A percentile compares a stretch with the other conserved stretches of the same genome.
phyloP scores from a whole-genome alignment of 306 rosid genomes.

The Ziziphus jujuba region DNA sequence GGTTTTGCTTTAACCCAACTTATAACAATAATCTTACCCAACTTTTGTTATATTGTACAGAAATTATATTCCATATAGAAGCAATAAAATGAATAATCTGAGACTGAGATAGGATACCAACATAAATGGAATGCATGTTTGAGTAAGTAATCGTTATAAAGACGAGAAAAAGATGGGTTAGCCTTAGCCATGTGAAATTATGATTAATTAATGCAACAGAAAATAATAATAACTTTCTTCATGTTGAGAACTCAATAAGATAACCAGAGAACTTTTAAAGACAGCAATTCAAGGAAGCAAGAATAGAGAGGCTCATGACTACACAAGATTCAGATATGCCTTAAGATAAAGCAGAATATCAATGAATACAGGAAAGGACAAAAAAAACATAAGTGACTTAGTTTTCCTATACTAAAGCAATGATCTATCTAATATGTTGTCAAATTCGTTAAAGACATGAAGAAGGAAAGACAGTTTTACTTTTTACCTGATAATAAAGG shows the following conservation, averaged over 20 bases:
- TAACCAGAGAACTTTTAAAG: too few relatives aligned
- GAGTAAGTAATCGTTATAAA: neutral
- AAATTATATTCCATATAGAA: too few relatives aligned
- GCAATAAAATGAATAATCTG: neutral
- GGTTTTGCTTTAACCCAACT: too few relatives aligned
- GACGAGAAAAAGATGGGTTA: neutral
- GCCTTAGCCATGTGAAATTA: neutral
- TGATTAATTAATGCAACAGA: neutral
- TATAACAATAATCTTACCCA: too few relatives aligned
- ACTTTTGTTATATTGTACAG: too few relatives aligned
- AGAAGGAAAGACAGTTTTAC: neutral
- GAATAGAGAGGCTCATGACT: too few relatives aligned
- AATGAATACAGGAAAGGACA: too few relatives aligned
- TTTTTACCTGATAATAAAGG: slow-evolving; percentile 78
- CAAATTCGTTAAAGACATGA: neutral
- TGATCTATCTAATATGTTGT: neutral
- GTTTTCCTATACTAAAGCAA: neutral
- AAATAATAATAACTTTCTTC: neutral
- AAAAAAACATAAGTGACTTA: too few relatives aligned
- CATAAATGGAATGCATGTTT: neutral
- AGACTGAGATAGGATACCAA: neutral
- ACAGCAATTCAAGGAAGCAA: too few relatives aligned
- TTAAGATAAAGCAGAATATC: too few relatives aligned
- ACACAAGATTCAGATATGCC: too few relatives aligned
- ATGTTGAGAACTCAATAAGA: neutral